Evolutionary conservation across 2,329 filamentous ascomycete species (phyloP).

Genomic region (Aureobasidium sp.): DNA sequence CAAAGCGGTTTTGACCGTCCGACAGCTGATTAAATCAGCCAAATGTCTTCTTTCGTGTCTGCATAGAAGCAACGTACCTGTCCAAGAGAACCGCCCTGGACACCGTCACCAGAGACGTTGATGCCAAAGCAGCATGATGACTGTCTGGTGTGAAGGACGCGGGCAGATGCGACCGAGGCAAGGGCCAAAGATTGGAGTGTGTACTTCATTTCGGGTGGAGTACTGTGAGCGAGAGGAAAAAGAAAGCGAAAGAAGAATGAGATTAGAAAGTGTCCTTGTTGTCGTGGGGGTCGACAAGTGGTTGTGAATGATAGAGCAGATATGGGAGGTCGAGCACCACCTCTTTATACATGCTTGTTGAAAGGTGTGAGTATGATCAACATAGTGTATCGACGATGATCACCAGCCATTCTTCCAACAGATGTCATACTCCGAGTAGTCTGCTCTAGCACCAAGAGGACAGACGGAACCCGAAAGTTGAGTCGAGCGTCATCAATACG

Average conservation of each 20-base stretch:
- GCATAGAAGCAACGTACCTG: too few species aligned
- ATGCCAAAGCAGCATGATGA: conserved; percentile 8
- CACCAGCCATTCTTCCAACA: conserved; percentile 1
- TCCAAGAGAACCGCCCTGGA: conserved; percentile 43
- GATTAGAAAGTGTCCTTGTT: background rate
- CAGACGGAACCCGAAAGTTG: background rate
- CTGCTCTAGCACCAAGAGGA: background rate
- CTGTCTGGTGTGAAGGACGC: background rate
- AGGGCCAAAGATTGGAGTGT: conserved; percentile 2
- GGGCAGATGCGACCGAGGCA: conserved; percentile 6
- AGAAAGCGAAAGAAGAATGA: background rate
- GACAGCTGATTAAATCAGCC: conserved; percentile 36
- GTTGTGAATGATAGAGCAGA: background rate
- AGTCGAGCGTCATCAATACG: background rate
- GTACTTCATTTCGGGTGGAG: conserved; percentile 12
- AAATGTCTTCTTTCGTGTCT: too few species aligned
- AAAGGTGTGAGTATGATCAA: background rate
- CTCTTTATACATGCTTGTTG: conserved; percentile 4
- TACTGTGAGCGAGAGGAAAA: conserved; percentile 1
- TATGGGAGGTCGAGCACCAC: background rate
- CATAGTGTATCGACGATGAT: conserved; percentile 1
- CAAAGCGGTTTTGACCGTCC: conserved; percentile 54
- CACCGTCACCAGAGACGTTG: background rate
- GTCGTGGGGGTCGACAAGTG: background rate
- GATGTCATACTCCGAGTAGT: conserved; percentile 1